Conservation (phyloP, 2,329 filamentous ascomycete species). For the Aspergillus sp. region DNA sequence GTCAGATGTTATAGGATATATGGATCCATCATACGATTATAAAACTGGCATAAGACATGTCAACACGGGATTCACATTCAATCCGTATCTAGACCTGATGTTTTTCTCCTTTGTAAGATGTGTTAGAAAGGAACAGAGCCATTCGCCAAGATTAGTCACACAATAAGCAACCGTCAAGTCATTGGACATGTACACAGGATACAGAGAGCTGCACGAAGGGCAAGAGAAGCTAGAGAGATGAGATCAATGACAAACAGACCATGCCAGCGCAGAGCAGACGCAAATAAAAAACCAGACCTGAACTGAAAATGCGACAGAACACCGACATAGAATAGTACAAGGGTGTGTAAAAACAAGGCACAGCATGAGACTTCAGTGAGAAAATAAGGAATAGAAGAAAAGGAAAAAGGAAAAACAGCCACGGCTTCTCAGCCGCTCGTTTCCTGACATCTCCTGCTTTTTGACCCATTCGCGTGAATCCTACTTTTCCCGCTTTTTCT, state of each 20-base stretch:
- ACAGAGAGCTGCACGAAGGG: slow-evolving; percentile 15
- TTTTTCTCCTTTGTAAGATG: neutral
- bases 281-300: neutral
- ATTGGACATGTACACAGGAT: slow-evolving; percentile 29
- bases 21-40: too few species aligned
- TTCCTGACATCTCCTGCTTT: neutral
- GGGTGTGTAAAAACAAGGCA: slow-evolving; percentile 6
- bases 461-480: neutral
- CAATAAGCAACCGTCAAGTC: slow-evolving; percentile 26
- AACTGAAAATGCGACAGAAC: slow-evolving; percentile 18
- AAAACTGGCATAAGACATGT: too few species aligned
- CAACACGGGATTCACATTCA: too few species aligned
- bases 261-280: slow-evolving; percentile 10
- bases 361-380: slow-evolving; percentile 9
- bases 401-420: slow-evolving; percentile 10
- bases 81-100: neutral
- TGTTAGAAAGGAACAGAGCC: neutral
- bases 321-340: slow-evolving; percentile 21
- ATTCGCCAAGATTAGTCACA: slow-evolving; percentile 7
- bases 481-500: neutral
- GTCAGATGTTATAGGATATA: too few species aligned
- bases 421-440: neutral
- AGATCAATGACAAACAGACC: slow-evolving; percentile 6
- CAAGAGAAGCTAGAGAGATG: neutral
- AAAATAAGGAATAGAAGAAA: slow-evolving; percentile 9